Base-by-base conservation (phyloP, 106 monocot genomes). In the Acorus calamus region DNA sequence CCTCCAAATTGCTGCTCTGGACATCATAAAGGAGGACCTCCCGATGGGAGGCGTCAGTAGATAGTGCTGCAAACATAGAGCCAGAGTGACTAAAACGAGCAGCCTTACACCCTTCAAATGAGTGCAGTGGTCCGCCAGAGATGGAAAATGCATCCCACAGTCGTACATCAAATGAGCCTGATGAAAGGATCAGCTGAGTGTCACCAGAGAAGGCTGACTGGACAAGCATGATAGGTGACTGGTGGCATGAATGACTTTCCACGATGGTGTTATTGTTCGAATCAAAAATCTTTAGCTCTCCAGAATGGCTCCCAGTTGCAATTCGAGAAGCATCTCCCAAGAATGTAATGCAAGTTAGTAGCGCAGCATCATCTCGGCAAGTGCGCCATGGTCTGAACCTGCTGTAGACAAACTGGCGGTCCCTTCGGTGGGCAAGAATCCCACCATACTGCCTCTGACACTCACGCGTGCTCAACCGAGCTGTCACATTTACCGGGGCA, bases 11-110 rank as follows among this genome's bases (percentile, higher is more conserved):
- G 42, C 71, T 83, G 49, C 74, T 85, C 63, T 92, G 78, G 12
- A 98, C 72, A 80, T 98, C 96, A 83, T 98, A 98, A 4, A 98
- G 70, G 60, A 88, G 85, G 59, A 98, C 75, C 65, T 98, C 91
- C 55, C 81, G 74, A 4, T 68, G 78, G 48, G 82, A 65, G 13
- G 68, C 5, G 10, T 85, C 96, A 46, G 84, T 44, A 43, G 85
- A 83, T 67, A 88, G 68, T 9, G 91, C 96, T 47, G 88, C 92
- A 83, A 98, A 85, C 55, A 61, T 63, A 9, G 71, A 68, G 44
- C 88, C 88, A 7, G 92, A 87, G 50, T 91, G 87, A 73, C 85
- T 88, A 70, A 91, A 98, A 13, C 72, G 77, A 47, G 96, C 91
- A 55, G 87, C 71, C 53, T 98, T 98, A 68, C 96, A 98, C 50